phyloP scores from a whole-genome alignment of 2,329 filamentous ascomycete species.

The Cladosporium phlei region DNA sequence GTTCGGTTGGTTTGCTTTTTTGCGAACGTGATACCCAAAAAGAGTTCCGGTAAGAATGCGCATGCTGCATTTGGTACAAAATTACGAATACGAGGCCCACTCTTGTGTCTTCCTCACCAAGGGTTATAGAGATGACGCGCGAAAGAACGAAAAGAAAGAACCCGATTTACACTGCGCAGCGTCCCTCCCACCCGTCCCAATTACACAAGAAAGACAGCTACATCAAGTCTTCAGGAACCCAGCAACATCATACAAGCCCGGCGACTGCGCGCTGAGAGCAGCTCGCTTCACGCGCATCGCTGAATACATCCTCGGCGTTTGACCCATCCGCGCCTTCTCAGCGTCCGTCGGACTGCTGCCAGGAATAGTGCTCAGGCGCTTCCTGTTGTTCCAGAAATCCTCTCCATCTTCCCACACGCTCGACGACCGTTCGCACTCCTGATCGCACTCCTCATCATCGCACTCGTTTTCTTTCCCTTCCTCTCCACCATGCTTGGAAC shows the following conservation, averaged over 20 bases:
- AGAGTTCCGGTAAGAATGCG: background rate
- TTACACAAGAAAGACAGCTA: background rate
- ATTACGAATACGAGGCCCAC: background rate
- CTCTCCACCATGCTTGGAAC: too few species aligned
- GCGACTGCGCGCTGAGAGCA: slow-evolving; percentile 34
- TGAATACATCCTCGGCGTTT: slow-evolving; percentile 1
- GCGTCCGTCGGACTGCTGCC: slow-evolving; percentile 6
- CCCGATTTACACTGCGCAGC: background rate
- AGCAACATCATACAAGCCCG: slow-evolving; percentile 44
- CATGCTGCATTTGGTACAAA: background rate
- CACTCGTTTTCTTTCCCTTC: too few species aligned
- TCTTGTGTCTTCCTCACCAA: background rate
- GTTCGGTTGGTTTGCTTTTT: background rate
- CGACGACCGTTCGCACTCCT: slow-evolving; percentile 40
- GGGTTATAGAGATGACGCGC: too few species aligned
- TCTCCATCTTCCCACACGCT: slow-evolving; percentile 35
- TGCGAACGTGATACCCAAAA: slow-evolving; percentile 6
- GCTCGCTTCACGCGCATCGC: slow-evolving; percentile 6
- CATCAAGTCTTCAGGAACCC: slow-evolving; percentile 29
- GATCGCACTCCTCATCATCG: background rate
- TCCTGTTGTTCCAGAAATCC: slow-evolving; percentile 24
- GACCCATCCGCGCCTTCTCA: background rate
- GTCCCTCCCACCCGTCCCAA: background rate
- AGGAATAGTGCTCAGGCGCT: slow-evolving; percentile 3
- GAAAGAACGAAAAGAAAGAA: background rate